phyloP scores from a whole-genome alignment of 2,329 filamentous ascomycete species.

The Tolypocladium ovalisporum region DNA sequence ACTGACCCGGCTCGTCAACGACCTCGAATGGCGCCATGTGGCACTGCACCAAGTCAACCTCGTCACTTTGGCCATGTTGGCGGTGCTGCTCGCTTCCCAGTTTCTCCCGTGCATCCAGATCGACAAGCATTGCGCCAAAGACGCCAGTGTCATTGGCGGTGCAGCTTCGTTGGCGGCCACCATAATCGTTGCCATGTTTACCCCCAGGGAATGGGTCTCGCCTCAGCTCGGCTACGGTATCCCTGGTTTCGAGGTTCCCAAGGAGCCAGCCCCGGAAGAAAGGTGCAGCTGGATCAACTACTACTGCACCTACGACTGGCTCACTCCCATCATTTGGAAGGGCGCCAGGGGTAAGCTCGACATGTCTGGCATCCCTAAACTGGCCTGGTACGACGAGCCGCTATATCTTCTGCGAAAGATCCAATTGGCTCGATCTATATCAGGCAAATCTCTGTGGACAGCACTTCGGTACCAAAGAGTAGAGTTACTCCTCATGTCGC shows the following conservation, averaged over 20 bases:
- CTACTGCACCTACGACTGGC: constrained; percentile 39
- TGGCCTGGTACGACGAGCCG: constrained; percentile 47
- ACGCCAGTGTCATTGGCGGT: constrained; percentile 20
- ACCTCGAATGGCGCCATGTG: constrained; percentile 32
- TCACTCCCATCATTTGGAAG: constrained; percentile 37
- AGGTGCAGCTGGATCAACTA: constrained; percentile 42
- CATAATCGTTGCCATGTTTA: constrained; percentile 28
- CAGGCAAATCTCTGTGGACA: constrained; percentile 33
- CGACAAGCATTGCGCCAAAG: constrained; percentile 16
- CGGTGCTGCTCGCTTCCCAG: constrained; percentile 24
- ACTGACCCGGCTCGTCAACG: constrained; percentile 27
- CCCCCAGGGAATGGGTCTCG: constrained; percentile 40
- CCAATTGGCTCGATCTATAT: constrained; percentile 29
- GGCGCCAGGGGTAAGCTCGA: constrained; percentile 32
- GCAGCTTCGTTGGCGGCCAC: constrained; percentile 25
- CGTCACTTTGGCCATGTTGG: constrained; percentile 24
- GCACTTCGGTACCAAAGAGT: constrained; percentile 28
- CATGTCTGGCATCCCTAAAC: constrained; percentile 33
- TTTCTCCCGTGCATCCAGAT: constrained; percentile 33
- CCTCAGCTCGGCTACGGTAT: constrained; percentile 27
- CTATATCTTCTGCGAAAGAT: constrained; percentile 33
- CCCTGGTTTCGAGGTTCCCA: constrained; percentile 22
- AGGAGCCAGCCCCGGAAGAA: constrained; percentile 37
- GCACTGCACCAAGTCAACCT: constrained; percentile 39
- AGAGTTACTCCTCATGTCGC: constrained; percentile 33